Conservation (phyloP, 2,329 filamentous ascomycete species). For the Rachicladosporium sp. region DNA sequence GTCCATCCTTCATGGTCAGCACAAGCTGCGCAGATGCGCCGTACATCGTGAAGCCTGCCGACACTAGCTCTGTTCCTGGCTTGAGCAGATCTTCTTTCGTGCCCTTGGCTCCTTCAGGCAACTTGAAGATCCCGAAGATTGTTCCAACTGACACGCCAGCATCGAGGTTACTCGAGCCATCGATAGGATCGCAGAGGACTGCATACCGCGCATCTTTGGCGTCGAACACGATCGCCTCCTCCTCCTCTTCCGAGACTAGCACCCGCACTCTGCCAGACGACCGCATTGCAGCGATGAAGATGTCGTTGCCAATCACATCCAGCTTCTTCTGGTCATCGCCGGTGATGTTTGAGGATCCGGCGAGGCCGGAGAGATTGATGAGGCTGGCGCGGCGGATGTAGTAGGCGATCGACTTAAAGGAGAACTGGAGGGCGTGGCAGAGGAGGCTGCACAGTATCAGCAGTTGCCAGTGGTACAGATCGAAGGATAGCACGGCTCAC, state of each 20-base stretch:
- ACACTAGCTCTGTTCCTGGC: conserved; percentile 82
- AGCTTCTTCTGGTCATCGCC: conserved; percentile 99
- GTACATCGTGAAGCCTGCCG: conserved; percentile 99
- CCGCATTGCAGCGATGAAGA: conserved; percentile 92
- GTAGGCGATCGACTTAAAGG: conserved; percentile 99
- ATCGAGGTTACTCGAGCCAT: conserved; percentile 94
- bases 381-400: conserved; percentile 94
- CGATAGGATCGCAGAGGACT: conserved; percentile 94
- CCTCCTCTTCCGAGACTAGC: conserved; percentile 96
- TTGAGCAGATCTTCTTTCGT: conserved; percentile 76
- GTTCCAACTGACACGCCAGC: conserved; percentile 96
- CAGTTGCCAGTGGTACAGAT: conserved; percentile 10
- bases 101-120: conserved; percentile 61
- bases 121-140: conserved; percentile 89
- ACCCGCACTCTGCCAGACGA: conserved; percentile 83
- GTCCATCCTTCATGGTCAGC: conserved; percentile 86
- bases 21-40: conserved; percentile 92
- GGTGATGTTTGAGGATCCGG: conserved; percentile 86
- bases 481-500: conserved; percentile 40
- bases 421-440: conserved; percentile 96
- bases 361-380: conserved; percentile 79
- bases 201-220: conserved; percentile 71
- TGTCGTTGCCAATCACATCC: conserved; percentile 95
- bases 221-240: conserved; percentile 77
- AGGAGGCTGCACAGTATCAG: conserved; percentile 51